Base-by-base conservation (phyloP, 2,329 filamentous ascomycete genomes). In the Thyridium curvatum region DNA sequence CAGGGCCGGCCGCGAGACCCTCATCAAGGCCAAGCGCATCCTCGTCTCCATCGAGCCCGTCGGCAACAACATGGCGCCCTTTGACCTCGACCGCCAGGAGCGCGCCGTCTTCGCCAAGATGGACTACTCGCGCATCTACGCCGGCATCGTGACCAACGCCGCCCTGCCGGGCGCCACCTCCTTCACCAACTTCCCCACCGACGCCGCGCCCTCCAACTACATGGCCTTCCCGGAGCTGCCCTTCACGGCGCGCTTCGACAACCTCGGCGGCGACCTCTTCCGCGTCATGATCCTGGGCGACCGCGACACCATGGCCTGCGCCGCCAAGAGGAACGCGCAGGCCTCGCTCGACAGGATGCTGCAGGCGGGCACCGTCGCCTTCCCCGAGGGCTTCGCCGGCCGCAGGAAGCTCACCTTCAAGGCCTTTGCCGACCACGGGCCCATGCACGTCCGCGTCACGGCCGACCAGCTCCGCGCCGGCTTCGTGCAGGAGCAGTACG, bases 11-110 rank as follows among this genome's bases (percentile, higher is more conserved):
- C 37, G 34, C 13, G 43, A 50, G 42, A 51, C 49, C 2, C 41
- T 56, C 8, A 52, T 66, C 32, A 41, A 46, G 13, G 58, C 60
- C 8, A 56, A 58, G 38, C 52, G 52, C 30, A 51, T 65, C 1
- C 50, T 66, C 14, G 43, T 65, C 34, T 50, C 63, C 17, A 52
- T 64, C 32, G 56, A 59, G 17, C 64, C 64, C 0, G 59, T 50
- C 3, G 34, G 51, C 0, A 38, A 41, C 12, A 59, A 61, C 36
- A 38, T 62, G 33, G 43, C 41, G 3, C 51, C 52, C 3, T 56
- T 65, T 30, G 51, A 55, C 38, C 52, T 62, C 3, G 59, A 64
- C 41, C 28, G 35, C 0, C 34, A 40, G 3, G 62, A 68, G 41
- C 18, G 34, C 0, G 21, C 31, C 2, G 41, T 64, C 18, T 61